phyloP scores from a whole-genome alignment of 2,329 filamentous ascomycete species.

The Blastomyces silverae region DNA sequence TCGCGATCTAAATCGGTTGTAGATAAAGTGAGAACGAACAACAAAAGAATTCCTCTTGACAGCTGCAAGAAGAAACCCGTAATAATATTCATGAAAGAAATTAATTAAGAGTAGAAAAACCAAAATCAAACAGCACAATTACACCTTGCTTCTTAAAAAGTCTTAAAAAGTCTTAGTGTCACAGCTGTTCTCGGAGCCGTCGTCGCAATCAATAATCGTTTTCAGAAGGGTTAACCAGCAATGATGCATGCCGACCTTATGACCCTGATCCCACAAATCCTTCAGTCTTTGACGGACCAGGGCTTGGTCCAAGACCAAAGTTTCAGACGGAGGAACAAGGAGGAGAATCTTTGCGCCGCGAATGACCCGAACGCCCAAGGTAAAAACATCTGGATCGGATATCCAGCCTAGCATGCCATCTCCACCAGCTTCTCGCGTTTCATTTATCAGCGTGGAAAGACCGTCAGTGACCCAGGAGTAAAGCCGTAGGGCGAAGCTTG shows the following conservation, averaged over 20 bases:
- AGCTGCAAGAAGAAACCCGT: background rate
- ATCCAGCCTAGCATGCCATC: constrained; percentile 69
- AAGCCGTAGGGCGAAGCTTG: constrained; percentile 23
- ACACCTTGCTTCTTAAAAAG: background rate
- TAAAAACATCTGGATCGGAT: constrained; percentile 60
- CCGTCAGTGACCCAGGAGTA: constrained; percentile 33
- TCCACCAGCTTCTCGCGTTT: constrained; percentile 30
- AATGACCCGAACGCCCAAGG: constrained; percentile 37
- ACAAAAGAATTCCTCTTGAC: background rate
- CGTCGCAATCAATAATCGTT: background rate
- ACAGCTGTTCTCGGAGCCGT: background rate
- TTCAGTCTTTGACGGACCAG: constrained; percentile 26
- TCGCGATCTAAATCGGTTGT: background rate
- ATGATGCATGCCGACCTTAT: constrained; percentile 27
- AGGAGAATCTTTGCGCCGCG: constrained; percentile 33
- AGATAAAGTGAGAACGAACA: background rate
- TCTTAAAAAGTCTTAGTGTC: too few relatives aligned
- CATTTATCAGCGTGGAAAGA: constrained; percentile 26
- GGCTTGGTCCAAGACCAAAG: constrained; percentile 20
- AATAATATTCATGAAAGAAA: background rate
- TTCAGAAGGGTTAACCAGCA: constrained; percentile 26
- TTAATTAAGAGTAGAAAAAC: background rate
- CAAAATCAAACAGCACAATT: background rate
- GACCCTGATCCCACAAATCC: constrained; percentile 25
- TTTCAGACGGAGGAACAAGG: constrained; percentile 21